Evolutionary conservation across 2,329 filamentous ascomycete species (phyloP), one percentile per base, ranked within the genome.

Genomic region (Westerdykella ornata): DNA sequence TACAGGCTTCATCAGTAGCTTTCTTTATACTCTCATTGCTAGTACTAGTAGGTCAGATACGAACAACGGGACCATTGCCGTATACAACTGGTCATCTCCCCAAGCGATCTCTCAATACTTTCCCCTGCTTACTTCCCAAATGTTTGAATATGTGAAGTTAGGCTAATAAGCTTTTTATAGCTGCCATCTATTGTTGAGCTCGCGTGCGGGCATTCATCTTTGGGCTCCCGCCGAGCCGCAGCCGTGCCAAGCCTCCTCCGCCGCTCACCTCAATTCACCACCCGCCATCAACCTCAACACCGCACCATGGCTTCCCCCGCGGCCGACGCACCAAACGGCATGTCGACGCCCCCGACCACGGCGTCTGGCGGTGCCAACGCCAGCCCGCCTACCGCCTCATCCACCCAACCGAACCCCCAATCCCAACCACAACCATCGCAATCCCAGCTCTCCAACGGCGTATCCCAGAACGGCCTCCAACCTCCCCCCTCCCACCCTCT

Each of bases 331-430:
- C 54, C 52, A 39, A 68, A 67, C 41, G 65, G 65, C 53, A 65
- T 68, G 19, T 62, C 61, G 8, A 68, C 65, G 2, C 65, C 65
- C 0, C 63, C 63, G 5, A 56, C 60, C 1, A 65, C 62, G 5
- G 16, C n/a, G 3, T 46, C 49, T 39, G 58, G 52, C 22, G 54
- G 51, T 1, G 50, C 54, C 12, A 64, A 60, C 42, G 56, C 59
- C 34, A 61, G 54, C 26, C 62, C 62, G 5, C 53, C 52, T 5
- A 54, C 60, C 14, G 49, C 49, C 16, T 48, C 53, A 22, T 53
- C 48, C 13, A 53, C 52, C 6, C 50, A 51, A 48, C 41, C 47
- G 18, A 46, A 46, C 40, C 57, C 61, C 2, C 56, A 37, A 45
- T 39, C 53, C 13, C 46, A 49, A 16, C 56, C 51, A 38, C 49